Percentiles rank a stretch among this genome's conserved stretches.
Conservation (phyloP, 2,329 filamentous ascomycete species). For the Penicillium sp. region DNA sequence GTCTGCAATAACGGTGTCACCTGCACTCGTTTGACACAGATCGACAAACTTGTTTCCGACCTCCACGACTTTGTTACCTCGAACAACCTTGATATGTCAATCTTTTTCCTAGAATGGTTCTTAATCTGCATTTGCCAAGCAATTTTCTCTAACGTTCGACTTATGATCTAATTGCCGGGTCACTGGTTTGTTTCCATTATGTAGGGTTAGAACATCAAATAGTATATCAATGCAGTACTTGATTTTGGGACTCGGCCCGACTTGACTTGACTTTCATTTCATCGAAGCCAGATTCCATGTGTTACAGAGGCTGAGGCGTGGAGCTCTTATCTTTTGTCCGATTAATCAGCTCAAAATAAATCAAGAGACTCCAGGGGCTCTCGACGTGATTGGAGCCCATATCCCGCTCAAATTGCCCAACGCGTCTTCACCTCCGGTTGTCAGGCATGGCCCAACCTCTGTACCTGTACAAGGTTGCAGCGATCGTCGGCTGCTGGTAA, state of each 20-base stretch:
- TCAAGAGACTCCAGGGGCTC: not conserved
- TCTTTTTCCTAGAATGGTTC: conserved; percentile 3
- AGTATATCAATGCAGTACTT: not conserved
- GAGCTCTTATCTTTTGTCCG: conserved; percentile 7
- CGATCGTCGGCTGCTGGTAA: conserved; percentile 11
- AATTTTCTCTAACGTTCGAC: not conserved
- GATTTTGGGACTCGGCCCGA: not conserved
- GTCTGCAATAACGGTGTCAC: conserved; percentile 2
- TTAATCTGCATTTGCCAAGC: not conserved
- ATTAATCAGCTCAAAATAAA: not conserved
- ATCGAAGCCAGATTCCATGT: not conserved
- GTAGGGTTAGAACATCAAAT: not conserved
- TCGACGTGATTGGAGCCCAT: conserved; percentile 9
- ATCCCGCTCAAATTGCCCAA: conserved; percentile 13
- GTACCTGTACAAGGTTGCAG: conserved; percentile 7
- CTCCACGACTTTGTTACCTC: conserved; percentile 14
- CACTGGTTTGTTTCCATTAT: not conserved
- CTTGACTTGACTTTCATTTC: not conserved
- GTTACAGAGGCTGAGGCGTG: conserved; percentile 11
- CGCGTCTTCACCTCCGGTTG: conserved; percentile 7
- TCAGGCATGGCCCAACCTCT: conserved; percentile 5
- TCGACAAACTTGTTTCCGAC: conserved; percentile 9
- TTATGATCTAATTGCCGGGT: not conserved
- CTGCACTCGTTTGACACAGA: conserved; percentile 2
- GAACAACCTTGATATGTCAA: conserved; percentile 16